Conservation (phyloP, 1,284 basidiomycete genomes). For the Ceratorhiza oryzae-sativae region DNA sequence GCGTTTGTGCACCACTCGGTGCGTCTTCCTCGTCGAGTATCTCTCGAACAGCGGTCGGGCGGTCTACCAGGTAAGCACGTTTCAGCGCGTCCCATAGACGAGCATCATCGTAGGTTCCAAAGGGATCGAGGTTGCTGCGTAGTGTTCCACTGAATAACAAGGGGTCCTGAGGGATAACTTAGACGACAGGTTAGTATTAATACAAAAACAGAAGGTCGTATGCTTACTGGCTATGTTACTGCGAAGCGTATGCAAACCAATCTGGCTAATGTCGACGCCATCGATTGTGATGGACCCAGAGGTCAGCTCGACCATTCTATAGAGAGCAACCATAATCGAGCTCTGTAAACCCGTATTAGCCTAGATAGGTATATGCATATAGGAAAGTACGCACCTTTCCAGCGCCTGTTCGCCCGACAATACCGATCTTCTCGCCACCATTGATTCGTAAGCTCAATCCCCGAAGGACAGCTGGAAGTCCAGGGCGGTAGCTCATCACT, state of each 20-base stretch:
- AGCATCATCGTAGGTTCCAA: constrained; percentile 63
- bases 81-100: constrained; percentile 59
- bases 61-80: constrained; percentile 60
- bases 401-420: constrained; percentile 65
- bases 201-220: not conserved
- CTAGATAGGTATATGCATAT: not conserved
- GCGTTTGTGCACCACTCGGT: constrained; percentile 54
- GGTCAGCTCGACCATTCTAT: constrained; percentile 67
- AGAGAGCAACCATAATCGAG: constrained; percentile 58
- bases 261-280: constrained; percentile 57
- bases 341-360: constrained; percentile 54
- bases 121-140: constrained; percentile 75
- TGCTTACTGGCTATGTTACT: constrained; percentile 20
- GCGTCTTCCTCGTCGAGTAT: constrained; percentile 43
- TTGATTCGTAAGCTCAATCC: constrained; percentile 67
- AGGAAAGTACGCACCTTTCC: constrained; percentile 24
- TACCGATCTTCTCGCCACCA: constrained; percentile 87
- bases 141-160: constrained; percentile 64
- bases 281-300: constrained; percentile 63
- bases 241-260: constrained; percentile 50
- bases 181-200: not conserved
- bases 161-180: constrained; percentile 86
- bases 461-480: constrained; percentile 44
- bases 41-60: constrained; percentile 10
- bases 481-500: constrained; percentile 71